Conservation (phyloP, 2,329 filamentous ascomycete species). For the Clonostachys sp. region DNA sequence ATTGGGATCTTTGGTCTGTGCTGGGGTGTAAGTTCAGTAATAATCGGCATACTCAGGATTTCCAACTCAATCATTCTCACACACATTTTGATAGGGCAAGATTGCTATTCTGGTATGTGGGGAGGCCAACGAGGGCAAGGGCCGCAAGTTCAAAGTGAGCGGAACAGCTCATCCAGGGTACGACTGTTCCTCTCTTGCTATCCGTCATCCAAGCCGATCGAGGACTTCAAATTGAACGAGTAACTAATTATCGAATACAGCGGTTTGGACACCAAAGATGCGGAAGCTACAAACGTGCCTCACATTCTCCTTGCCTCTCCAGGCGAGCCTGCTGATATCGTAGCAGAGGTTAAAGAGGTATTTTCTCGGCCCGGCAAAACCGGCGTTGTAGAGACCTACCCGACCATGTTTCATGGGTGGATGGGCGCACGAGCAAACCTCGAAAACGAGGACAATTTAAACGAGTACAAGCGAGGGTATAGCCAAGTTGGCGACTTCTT, state of each 20-base stretch:
- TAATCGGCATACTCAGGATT: not conserved
- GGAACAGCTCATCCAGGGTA: conserved; percentile 23
- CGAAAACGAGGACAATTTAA: conserved; percentile 33
- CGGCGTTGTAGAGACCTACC: conserved; percentile 42
- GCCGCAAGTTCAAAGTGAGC: conserved; percentile 25
- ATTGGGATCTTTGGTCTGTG: conserved; percentile 41
- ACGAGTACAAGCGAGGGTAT: conserved; percentile 45
- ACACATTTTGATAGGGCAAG: conserved; percentile 18
- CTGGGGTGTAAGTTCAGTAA: conserved; percentile 29
- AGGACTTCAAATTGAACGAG: no score
- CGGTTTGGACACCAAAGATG: conserved; percentile 31
- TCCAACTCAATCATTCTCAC: not conserved
- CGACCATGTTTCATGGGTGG: conserved; percentile 51
- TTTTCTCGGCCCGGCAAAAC: conserved; percentile 24
- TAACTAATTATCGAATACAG: conserved; percentile 6
- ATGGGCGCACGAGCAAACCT: conserved; percentile 50
- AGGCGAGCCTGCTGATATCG: conserved; percentile 36
- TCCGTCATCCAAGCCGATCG: no score
- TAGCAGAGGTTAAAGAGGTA: conserved; percentile 35
- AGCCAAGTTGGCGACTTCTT: conserved; percentile 36
- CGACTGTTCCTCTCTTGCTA: conserved; percentile 2
- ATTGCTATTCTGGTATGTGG: conserved; percentile 29
- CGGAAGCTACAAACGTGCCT: conserved; percentile 34
- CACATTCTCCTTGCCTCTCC: conserved; percentile 45
- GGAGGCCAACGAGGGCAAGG: conserved; percentile 22